Conservation (phyloP, 169 alveolate species). For the Plasmodium yoelii region DNA sequence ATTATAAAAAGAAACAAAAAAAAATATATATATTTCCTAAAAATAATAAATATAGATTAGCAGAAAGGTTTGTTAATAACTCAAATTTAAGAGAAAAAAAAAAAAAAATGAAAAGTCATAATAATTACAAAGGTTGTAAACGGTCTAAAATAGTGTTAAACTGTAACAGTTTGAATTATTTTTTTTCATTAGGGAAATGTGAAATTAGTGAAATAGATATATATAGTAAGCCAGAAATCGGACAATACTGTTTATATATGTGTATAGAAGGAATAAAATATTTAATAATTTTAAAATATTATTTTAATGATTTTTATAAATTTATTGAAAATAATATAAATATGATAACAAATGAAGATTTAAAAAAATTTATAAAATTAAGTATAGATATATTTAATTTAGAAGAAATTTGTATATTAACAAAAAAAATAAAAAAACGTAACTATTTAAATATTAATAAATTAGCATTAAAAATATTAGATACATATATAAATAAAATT, state of each 20-base stretch:
- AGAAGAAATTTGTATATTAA: background rate
- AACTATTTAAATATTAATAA: slow-evolving; percentile 14
- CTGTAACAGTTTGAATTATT: background rate
- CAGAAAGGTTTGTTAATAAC: background rate
- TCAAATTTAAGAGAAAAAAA: background rate
- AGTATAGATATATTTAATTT: slow-evolving; percentile 1
- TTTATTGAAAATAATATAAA: background rate
- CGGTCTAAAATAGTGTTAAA: background rate
- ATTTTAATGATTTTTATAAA: slow-evolving; percentile 5
- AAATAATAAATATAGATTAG: background rate
- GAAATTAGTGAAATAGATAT: slow-evolving; percentile 20
- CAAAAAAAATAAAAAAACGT: slow-evolving; percentile 10
- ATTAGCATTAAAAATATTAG: slow-evolving; percentile 14
- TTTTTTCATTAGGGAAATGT: slow-evolving; percentile 38
- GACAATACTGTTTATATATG: slow-evolving; percentile 22
- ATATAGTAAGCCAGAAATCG: slow-evolving; percentile 11
- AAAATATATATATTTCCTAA: background rate
- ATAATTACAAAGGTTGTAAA: background rate
- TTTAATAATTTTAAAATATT: slow-evolving; percentile 10
- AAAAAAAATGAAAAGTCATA: background rate
- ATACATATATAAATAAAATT: slow-evolving; percentile 17
- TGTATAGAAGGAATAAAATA: slow-evolving; percentile 61
- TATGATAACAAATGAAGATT: background rate
- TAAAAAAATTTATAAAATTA: slow-evolving; percentile 3
- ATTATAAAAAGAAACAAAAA: background rate